Base-by-base conservation (phyloP, 73 alveolate species). In the Blepharisma japonicum region DNA sequence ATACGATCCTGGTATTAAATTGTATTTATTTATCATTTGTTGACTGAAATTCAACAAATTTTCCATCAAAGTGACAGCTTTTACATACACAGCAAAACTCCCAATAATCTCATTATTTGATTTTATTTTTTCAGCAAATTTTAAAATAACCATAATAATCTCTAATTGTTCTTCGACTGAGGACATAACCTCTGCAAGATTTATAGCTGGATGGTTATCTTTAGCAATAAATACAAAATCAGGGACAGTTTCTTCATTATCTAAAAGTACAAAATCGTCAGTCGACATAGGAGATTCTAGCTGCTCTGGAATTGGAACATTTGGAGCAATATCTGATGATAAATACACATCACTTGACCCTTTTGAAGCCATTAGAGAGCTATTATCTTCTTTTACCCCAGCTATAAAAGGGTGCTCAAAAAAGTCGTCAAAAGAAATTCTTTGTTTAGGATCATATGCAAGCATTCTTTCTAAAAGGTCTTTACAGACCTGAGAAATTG, bases 331-430 rank as follows among this genome's bases (percentile, higher is more conserved):
- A 32, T 32, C 42, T 32, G 42, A 32, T 32, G 42, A 32, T 32
- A 32, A 32, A 32, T 32, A 32, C 0, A 25, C 38, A 5, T 61
- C 74, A 61, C 74, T 61, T 14, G n/a, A 11, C n/a, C 27, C n/a
- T 11, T 53, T 11, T 1, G 67, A 53, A 53, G 23, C n/a, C 39
- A 20, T 18, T 14, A 14, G 47, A 8, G 14, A 11, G 18, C 14
- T 14, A 61, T 14, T 39, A 20, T 61, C 74, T 14, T 8, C n/a
- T 61, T 61, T 25, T 25, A 8, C 5, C n/a, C 14, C 74, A 51
- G 27, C n/a, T 14, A 87, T 71, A 78, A 83, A 87, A 6, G 90
- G 87, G 66, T 87, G 94, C 46, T 83, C 86, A 71, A 82, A 87
- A 77, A 87, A 82, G 6, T 87, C 81, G 8, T 46, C 70, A 88